Conservation (phyloP, 768 basidiomycete genomes). For the Pulveroboletus frians region DNA sequence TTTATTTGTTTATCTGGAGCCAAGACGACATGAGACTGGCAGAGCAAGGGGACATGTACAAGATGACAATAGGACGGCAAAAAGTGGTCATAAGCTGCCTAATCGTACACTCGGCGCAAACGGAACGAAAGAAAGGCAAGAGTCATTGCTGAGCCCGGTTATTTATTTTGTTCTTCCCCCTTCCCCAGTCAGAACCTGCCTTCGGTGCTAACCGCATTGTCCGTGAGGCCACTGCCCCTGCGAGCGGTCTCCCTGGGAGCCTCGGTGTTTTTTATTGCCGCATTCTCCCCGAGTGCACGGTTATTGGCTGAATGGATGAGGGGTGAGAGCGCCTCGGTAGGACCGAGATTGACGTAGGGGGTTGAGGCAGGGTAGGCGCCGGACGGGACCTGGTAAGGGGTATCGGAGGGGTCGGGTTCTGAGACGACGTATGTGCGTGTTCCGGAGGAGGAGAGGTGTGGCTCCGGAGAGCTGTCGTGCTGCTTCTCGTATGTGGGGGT, state of each 20-base stretch:
- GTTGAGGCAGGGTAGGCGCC: conserved; percentile 58
- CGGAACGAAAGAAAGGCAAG: neutral
- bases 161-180: conserved; percentile 45
- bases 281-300: conserved; percentile 40
- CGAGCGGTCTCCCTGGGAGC: conserved; percentile 45
- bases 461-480: conserved; percentile 46
- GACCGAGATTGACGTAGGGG: conserved; percentile 40
- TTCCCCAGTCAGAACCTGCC: conserved; percentile 43
- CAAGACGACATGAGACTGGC: neutral
- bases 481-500: conserved; percentile 57
- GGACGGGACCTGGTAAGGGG: conserved; percentile 63
- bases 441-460: conserved; percentile 39
- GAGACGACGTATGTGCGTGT: conserved; percentile 69
- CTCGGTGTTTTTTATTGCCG: conserved; percentile 38
- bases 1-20: conserved; percentile 9
- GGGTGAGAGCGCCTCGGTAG: conserved; percentile 38
- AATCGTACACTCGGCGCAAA: conserved; percentile 23
- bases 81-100: conserved; percentile 2
- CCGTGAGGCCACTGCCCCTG: conserved; percentile 39
- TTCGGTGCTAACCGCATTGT: conserved; percentile 33
- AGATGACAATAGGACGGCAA: conserved; percentile 2
- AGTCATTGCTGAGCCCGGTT: neutral
- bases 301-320: conserved; percentile 39
- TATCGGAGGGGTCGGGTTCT: conserved; percentile 58
- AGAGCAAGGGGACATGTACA: conserved; percentile 6